Evolutionary conservation across 108 stramenopile species (phyloP).

Genomic region (Schizochytrium sp.): DNA sequence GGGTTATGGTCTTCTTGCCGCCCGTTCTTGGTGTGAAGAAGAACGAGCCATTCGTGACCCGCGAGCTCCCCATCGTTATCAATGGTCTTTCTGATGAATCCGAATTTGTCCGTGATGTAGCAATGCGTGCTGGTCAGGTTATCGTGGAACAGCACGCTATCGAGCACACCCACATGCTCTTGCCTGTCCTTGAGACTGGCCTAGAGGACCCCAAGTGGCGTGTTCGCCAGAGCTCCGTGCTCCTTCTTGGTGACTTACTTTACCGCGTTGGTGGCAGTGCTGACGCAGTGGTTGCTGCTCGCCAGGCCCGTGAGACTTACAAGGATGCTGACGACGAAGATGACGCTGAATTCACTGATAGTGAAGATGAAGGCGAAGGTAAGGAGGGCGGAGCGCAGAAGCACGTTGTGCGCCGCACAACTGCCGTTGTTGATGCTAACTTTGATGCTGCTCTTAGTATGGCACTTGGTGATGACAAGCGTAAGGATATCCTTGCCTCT

Average conservation of each 20-base stretch:
- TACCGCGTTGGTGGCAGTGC: slow-evolving; percentile 91
- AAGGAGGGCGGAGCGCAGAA: slow-evolving; percentile 44
- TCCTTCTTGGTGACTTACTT: slow-evolving; percentile 92
- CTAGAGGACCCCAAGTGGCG: slow-evolving; percentile 90
- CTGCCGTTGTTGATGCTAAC: slow-evolving; percentile 63
- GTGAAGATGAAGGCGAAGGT: slow-evolving; percentile 88
- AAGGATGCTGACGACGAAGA: slow-evolving; percentile 55
- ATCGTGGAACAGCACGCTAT: slow-evolving; percentile 91
- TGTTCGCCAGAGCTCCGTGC: slow-evolving; percentile 92
- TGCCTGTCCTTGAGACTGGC: slow-evolving; percentile 91
- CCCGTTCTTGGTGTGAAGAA: slow-evolving; percentile 78
- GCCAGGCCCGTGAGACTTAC: slow-evolving; percentile 64
- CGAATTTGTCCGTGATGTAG: slow-evolving; percentile 92
- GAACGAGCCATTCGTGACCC: slow-evolving; percentile 51
- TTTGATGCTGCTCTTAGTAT: slow-evolving; percentile 83
- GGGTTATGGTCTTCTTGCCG: slow-evolving; percentile 98
- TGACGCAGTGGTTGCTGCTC: slow-evolving; percentile 46
- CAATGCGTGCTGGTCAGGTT: slow-evolving; percentile 93
- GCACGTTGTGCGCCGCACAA: not conserved
- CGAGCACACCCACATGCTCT: slow-evolving; percentile 87
- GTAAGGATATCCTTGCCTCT: slow-evolving; percentile 87
- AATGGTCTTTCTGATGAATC: slow-evolving; percentile 94
- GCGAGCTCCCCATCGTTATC: slow-evolving; percentile 89
- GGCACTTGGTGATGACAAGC: slow-evolving; percentile 83
- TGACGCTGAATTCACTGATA: slow-evolving; percentile 71